Conservation (phyloP, 176 grass and related monocot species). For the Melocanna baccifera region DNA sequence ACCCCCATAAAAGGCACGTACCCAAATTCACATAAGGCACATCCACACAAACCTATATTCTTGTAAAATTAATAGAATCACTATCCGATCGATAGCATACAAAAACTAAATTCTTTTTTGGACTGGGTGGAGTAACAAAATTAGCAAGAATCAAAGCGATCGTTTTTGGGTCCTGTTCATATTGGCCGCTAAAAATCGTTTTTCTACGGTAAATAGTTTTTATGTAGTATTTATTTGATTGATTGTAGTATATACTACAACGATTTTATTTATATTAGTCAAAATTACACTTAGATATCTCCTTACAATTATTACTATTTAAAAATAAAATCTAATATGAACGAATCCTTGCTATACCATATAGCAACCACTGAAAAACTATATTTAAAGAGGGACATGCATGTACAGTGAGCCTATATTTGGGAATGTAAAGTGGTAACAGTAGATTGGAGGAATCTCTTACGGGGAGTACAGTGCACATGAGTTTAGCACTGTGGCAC, state of each 20-base stretch:
- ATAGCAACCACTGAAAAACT: too few species aligned
- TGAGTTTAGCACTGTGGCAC: conserved; percentile 36
- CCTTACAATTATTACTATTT: too few species aligned
- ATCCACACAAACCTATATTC: background rate
- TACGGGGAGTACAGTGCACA: conserved; percentile 42
- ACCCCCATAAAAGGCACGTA: background rate
- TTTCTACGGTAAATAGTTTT: too few species aligned
- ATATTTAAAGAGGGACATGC: background rate
- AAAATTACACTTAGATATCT: too few species aligned
- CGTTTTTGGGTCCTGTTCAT: too few species aligned
- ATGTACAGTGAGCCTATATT: conserved; percentile 39
- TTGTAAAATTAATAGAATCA: background rate
- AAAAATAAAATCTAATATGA: too few species aligned
- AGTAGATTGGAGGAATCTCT: conserved; percentile 55
- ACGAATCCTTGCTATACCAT: too few species aligned
- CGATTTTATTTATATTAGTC: too few species aligned
- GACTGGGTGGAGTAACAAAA: background rate
- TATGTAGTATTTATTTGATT: too few species aligned
- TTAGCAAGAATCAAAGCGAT: background rate
- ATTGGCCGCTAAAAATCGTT: too few species aligned
- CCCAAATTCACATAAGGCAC: background rate
- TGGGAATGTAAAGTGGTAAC: conserved; percentile 49
- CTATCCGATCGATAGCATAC: background rate
- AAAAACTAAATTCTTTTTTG: background rate
- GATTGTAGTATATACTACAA: too few species aligned